Base-by-base conservation (phyloP, 202 grass and related monocot genomes). In the Musa balbisiana region DNA sequence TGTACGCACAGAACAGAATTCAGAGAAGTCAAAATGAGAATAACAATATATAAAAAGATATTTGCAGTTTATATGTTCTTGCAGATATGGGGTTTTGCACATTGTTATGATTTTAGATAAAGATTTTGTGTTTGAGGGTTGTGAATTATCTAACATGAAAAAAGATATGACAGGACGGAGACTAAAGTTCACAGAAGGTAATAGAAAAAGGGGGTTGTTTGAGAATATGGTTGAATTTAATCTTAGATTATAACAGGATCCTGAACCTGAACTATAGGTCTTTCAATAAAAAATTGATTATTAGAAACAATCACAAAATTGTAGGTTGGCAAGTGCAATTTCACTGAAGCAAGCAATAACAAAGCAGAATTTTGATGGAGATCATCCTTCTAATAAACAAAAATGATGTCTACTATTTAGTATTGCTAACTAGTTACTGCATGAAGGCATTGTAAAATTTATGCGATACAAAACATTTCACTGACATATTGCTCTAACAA, bases 1-100 rank as follows among this genome's bases (percentile, higher is more conserved):
- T 80, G 19, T 11, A 71, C 15, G 59, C 1, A 80, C 13, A 82
- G 3, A 74, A 64, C 19, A 9, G 13, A 78, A 74, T 17, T 26
- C 15, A 5, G 26, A 69, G 51, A 51, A 71, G 60, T 27, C 51
- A 60, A 64, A 83, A 27, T 56, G 10, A 16, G 15, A 9, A 77
- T 51, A 29, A 12, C 20, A 10, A 11, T 4, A 50, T 4, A 63
- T 11, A 70, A 53, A 29, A 68, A 85, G 71, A 43, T 43, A 8
- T 43, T 6, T 5, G 33, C 5, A 43, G 33, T 43, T 43, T 43
- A 43, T 43, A 43, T 43, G 33, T 43, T 43, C 33, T 8, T 43
- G 33, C 33, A 43, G 33, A 43, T 43, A 10, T 49, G 29, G 29
- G 6, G 15, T n/a, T 17, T 10, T 17, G 22, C 6, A 9, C 15